Conservation (phyloP, 805 yeast species). For the Diddensiella santjacobensis region DNA sequence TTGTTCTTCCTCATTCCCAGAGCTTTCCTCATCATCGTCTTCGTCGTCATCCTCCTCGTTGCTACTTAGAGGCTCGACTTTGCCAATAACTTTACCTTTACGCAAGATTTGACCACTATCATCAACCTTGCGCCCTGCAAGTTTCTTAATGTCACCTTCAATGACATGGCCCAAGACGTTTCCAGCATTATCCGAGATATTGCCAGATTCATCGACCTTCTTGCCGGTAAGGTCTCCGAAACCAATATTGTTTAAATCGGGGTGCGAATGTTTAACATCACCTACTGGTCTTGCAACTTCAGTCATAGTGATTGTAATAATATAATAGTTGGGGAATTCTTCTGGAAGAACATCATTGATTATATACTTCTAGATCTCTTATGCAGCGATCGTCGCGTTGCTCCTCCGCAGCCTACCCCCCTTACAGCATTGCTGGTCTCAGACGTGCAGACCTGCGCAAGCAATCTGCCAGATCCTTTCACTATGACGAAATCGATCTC, state of each 20-base stretch:
- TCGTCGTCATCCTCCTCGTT: neutral
- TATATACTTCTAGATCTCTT: too few species aligned
- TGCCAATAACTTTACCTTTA: conserved; percentile 1
- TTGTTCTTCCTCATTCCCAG: neutral
- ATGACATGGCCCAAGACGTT: neutral
- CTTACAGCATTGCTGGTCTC: too few species aligned
- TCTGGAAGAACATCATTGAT: too few species aligned
- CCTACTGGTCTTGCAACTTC: too few species aligned
- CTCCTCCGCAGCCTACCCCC: too few species aligned
- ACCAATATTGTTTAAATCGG: too few species aligned
- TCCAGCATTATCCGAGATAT: neutral
- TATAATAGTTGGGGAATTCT: too few species aligned
- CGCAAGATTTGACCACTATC: neutral
- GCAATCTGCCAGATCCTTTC: too few species aligned
- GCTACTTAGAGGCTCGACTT: neutral
- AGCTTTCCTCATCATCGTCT: neutral
- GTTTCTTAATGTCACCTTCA: neutral
- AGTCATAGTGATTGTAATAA: neutral
- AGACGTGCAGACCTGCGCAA: too few species aligned
- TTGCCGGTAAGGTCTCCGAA: neutral
- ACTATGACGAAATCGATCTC: too few species aligned
- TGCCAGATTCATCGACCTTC: conserved; percentile 9
- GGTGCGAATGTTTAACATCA: too few species aligned
- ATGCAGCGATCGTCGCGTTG: too few species aligned
- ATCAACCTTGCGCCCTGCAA: conserved; percentile 1